phyloP scores from a whole-genome alignment of 768 basidiomycete species.

The Piloderma croceum region DNA sequence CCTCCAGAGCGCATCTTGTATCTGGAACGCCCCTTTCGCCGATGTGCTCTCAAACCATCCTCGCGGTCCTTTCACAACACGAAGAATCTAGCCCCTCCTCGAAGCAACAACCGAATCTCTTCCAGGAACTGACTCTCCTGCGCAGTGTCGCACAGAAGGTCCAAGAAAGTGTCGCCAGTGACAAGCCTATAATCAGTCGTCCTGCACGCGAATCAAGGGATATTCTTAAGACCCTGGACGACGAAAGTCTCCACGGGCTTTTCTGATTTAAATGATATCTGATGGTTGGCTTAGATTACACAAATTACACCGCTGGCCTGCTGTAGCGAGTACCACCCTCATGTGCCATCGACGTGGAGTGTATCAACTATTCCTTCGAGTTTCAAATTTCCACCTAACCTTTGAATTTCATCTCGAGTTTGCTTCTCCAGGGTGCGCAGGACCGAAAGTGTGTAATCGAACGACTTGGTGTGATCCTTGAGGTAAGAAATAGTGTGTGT shows the following conservation, averaged over 20 bases:
- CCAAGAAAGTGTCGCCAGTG: constrained; percentile 59
- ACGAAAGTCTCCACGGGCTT: constrained; percentile 39
- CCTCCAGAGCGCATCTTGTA: constrained; percentile 52
- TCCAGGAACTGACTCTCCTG: constrained; percentile 59
- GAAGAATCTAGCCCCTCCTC: constrained; percentile 39
- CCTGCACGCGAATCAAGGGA: constrained; percentile 84
- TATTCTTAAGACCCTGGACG: constrained; percentile 44
- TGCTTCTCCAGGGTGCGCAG: constrained; percentile 62
- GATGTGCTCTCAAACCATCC: constrained; percentile 54
- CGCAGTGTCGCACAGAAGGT: constrained; percentile 69
- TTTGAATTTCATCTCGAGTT: constrained; percentile 57
- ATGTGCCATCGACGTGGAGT: too few relatives aligned
- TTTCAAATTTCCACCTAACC: constrained; percentile 71
- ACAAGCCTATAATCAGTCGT: constrained; percentile 65
- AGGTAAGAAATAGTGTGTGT: constrained; percentile 76
- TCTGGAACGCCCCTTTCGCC: constrained; percentile 64
- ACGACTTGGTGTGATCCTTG: constrained; percentile 68
- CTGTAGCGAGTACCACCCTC: too few relatives aligned
- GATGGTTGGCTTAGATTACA: too few relatives aligned
- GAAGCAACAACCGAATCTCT: constrained; percentile 42
- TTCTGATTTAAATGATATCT: constrained; percentile 25
- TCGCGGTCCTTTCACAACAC: constrained; percentile 48
- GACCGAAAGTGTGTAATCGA: constrained; percentile 78
- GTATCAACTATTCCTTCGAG: constrained; percentile 58
- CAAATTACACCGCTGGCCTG: too few relatives aligned